Percentiles rank a stretch among this genome's conserved stretches.
Conservation (phyloP, 176 grass and related monocot species). For the Eremochloa ophiuroides region DNA sequence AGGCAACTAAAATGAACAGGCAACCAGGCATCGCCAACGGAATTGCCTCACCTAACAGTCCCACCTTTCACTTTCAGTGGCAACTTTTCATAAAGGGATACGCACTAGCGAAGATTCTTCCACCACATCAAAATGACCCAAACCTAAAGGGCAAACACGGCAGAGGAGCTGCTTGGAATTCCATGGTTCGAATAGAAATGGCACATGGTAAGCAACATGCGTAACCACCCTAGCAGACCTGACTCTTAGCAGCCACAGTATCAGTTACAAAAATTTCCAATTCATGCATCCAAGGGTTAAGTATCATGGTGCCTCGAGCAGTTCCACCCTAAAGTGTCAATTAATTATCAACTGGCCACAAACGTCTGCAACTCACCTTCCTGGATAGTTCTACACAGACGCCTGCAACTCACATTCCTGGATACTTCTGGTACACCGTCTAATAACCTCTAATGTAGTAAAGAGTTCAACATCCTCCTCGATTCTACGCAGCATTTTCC, state of each 20-base stretch:
- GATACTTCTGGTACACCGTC: slow-evolving; percentile 24
- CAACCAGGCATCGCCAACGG: slow-evolving; percentile 4
- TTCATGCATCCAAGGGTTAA: background rate
- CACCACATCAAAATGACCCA: slow-evolving; percentile 16
- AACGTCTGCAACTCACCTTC: slow-evolving; percentile 26
- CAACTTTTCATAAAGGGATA: slow-evolving; percentile 11
- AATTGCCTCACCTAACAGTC: background rate
- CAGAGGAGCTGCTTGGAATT: slow-evolving; percentile 2
- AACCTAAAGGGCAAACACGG: background rate
- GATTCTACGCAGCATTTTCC: background rate
- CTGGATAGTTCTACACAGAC: slow-evolving; percentile 24
- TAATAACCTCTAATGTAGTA: background rate
- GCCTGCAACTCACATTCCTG: slow-evolving; percentile 26
- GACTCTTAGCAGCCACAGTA: background rate
- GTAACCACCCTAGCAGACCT: background rate
- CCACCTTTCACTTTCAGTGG: background rate
- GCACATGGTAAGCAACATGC: slow-evolving; percentile 8
- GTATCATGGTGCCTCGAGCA: background rate
- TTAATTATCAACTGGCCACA: background rate
- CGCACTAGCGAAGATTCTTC: slow-evolving; percentile 31
- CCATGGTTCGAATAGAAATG: background rate
- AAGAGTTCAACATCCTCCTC: slow-evolving; percentile 21
- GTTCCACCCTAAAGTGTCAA: background rate
- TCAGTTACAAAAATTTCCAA: background rate
- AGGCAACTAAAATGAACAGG: background rate